Evolutionary conservation across 1,284 basidiomycete genomes (phyloP), one percentile per base, ranked within the genome.

Genomic region (Rugosomyces carneus): DNA sequence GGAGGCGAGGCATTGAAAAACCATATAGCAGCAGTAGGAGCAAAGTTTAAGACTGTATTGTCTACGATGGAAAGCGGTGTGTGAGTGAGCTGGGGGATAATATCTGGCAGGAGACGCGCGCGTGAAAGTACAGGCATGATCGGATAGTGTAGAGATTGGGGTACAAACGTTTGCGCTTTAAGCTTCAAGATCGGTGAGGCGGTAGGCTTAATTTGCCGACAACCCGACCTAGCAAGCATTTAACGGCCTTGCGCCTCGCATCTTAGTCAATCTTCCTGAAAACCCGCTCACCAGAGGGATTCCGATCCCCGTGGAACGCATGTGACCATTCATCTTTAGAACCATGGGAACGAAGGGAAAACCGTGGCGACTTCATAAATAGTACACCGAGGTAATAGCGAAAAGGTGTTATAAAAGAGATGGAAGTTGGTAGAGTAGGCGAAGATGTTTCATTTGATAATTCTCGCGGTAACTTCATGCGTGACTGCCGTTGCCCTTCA

Each of bases 31-130:
- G 57, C 50, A 3, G 62, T 57, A 9, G 60, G 54, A 1, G 57
- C 40, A 38, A 58, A 66, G 2, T 57, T 53, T 5, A 59, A 48
- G 4, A 62, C 60, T 7, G 57, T 57, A 26, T 58, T 52, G 40
- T 67, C 66, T 6, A 65, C 45, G 39, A 67, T 62, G n/a, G 65
- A 66, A 11, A 67, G 54, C 1, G 64, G 55, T 13, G 51, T 50
- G 19, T 42, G 21, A 16, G 37, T 35, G 9, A 36, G 40, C 15
- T 48, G 31, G 16, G 42, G 35, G 35, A 35, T 20, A 21, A 39
- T 40, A 21, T 16, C 31, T 11, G 57, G 55, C 40, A 54, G 52
- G 5, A 58, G 47, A 13, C 51, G 53, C 27, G 34, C 44, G 29
- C 52, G 45, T 27, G 49, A 51, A 37, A 47, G 20, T 34, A 52